Conservation (phyloP, 257 asterid species). For the Salvia hispanica region DNA sequence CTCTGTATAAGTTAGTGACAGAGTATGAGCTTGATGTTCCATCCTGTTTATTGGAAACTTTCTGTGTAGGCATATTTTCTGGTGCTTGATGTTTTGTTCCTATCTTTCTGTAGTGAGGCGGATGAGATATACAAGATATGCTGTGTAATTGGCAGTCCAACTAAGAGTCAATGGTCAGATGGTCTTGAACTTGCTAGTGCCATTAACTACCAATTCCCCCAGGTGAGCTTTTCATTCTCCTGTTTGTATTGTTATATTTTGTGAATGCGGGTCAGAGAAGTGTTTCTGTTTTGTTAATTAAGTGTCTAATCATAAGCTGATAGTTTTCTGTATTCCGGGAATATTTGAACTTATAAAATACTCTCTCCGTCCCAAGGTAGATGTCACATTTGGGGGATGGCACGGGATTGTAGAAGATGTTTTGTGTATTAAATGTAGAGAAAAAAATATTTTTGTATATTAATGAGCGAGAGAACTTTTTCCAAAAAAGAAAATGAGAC, state of each 20-base stretch:
- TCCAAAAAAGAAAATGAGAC: too few species aligned
- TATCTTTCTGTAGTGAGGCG: slow-evolving; percentile 66
- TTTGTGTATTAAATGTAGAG: too few species aligned
- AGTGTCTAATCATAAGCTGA: neutral
- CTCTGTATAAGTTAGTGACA: neutral
- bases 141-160: slow-evolving; percentile 82
- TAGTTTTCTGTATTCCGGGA: neutral
- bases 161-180: slow-evolving; percentile 65
- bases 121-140: slow-evolving; percentile 93
- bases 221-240: slow-evolving; percentile 46
- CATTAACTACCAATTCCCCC: slow-evolving; percentile 81
- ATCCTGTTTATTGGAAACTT: neutral
- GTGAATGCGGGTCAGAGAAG: neutral
- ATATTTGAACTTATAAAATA: neutral
- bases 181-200: slow-evolving; percentile 85
- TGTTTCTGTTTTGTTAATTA: slow-evolving; percentile 8
- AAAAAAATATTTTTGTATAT: too few species aligned
- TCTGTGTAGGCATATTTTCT: neutral
- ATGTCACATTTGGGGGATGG: too few species aligned
- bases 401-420: too few species aligned
- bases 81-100: slow-evolving; percentile 22
- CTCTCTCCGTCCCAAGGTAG: too few species aligned
- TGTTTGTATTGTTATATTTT: neutral
- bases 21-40: neutral
- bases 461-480: too few species aligned